Percentiles rank a stretch among this genome's conserved stretches.
phyloP scores from a whole-genome alignment of 2,329 filamentous ascomycete genomes.

The Passalora sequoiae region DNA sequence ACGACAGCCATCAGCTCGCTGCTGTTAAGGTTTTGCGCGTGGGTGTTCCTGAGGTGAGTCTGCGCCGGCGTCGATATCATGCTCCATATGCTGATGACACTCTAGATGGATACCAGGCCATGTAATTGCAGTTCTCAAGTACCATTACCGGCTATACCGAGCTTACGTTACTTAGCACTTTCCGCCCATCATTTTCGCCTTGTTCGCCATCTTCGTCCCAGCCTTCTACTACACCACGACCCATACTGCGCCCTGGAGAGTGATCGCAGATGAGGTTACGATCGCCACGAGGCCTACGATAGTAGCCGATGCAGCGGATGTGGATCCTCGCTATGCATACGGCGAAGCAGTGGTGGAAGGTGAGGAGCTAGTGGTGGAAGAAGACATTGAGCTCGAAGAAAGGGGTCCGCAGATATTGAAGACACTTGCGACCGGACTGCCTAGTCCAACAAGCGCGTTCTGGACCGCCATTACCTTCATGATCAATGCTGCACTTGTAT shows the following conservation, averaged over 20 bases:
- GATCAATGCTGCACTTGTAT: slow-evolving; percentile 65
- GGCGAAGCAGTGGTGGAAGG: slow-evolving; percentile 39
- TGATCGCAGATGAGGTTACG: slow-evolving; percentile 33
- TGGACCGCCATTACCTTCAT: slow-evolving; percentile 53
- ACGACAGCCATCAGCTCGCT: slow-evolving; percentile 26
- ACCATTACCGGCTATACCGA: slow-evolving; percentile 9
- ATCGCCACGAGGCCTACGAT: slow-evolving; percentile 40
- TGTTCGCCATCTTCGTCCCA: slow-evolving; percentile 44
- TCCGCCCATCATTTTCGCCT: slow-evolving; percentile 33
- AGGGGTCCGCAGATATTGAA: slow-evolving; percentile 54
- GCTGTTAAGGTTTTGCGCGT: slow-evolving; percentile 26
- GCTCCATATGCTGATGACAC: slow-evolving; percentile 10
- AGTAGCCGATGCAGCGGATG: slow-evolving; percentile 22
- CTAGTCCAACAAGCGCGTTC: slow-evolving; percentile 63
- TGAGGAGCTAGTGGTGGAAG: slow-evolving; percentile 55
- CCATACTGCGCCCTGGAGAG: slow-evolving; percentile 29
- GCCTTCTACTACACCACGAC: slow-evolving; percentile 33
- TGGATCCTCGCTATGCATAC: slow-evolving; percentile 22
- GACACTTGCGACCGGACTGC: slow-evolving; percentile 69
- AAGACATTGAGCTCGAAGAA: slow-evolving; percentile 57
- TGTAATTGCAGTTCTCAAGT: slow-evolving; percentile 23
- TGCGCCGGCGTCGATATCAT: slow-evolving; percentile 18
- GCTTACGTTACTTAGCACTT: slow-evolving; percentile 28
- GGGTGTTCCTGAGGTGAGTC: slow-evolving; percentile 35
- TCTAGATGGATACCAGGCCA: slow-evolving; percentile 33